Base-by-base conservation (phyloP, 768 basidiomycete species). In the Tylopilus subfusipes region DNA sequence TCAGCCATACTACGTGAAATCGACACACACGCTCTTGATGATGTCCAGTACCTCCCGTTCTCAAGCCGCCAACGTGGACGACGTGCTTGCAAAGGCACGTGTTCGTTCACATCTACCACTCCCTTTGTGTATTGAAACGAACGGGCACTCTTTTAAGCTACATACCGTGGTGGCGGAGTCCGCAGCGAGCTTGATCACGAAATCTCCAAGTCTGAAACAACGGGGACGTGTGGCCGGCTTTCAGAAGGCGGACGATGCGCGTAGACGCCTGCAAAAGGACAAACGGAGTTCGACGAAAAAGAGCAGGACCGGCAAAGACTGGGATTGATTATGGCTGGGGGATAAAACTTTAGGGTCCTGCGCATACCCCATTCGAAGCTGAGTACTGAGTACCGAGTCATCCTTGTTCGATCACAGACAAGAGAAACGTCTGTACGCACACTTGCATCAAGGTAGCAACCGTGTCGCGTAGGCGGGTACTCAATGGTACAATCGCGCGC, bases 21-120 rank as follows among this genome's bases (percentile, higher is more conserved):
- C 89, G 2, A 78, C 86, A 0, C 74, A 83, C 48, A 82, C 84
- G 5, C 75, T 93, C 33, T 71, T 89, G 29, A 75, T 92, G 52
- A 85, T 86, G 8, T 90, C 88, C 0, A 84, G 79, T 1, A 70
- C 77, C 2, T 79, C 82, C 57, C 85, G 90, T n/a, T 90, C 89
- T 11, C 90, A 93, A 63, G 72, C 86, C 2, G 82, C 84, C 62
- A 93, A 91, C 57, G 70, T 90, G 18, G 81, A 86, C 11, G 87
- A 91, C 52, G 86, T 84, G 57, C 73, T 92, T 38, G 59, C 71
- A 5, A 91, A 89, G 76, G 90, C 83, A 40, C 16, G 52, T 45
- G 19, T 42, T 14, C 22, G 4, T 19, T 24, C 10, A 11, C 0
- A 36, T 47, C 22, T n/a, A 33, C 48, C 27, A 4, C 47, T 22